These are phyloP conservation scores for Castanospermum australe DNA, from an alignment of 306 rosid species.

Conservation along the genomic window DNA sequence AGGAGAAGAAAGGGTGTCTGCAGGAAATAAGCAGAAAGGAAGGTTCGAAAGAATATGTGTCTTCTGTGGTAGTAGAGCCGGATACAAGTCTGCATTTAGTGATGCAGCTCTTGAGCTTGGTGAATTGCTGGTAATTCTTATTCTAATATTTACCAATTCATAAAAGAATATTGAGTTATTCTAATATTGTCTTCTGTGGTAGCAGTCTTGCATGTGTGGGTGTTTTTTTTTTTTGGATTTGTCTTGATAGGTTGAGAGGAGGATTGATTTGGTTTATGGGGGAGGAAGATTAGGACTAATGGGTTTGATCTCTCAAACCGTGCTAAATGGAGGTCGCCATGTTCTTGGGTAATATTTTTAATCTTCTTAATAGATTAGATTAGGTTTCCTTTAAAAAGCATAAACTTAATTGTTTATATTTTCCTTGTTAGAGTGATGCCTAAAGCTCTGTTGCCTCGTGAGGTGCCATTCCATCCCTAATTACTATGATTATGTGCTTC, in stretches of 20 bases:
- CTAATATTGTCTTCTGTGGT: neutral
- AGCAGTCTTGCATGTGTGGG: neutral
- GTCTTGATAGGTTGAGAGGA: constrained; percentile 47
- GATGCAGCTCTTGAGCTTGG: constrained; percentile 71
- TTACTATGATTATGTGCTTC: constrained; percentile 5
- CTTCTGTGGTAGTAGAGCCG: constrained; percentile 67
- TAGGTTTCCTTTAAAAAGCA: neutral
- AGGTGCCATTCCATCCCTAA: constrained; percentile 43
- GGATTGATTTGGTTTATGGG: constrained; percentile 66
- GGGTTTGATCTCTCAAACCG: constrained; percentile 69
- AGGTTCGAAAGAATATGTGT: constrained; percentile 63
- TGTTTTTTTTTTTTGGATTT: neutral
- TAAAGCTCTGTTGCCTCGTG: constrained; percentile 51
- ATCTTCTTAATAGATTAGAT: neutral
- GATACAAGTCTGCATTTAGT: constrained; percentile 50
- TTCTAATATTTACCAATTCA: neutral
- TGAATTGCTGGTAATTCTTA: constrained; percentile 46
- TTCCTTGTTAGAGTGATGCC: constrained; percentile 57
- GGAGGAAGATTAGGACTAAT: constrained; percentile 73
- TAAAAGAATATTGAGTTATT: too few relatives aligned
- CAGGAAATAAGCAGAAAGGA: constrained; percentile 33
- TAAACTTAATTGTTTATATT: constrained; percentile 7
- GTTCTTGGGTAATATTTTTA: constrained; percentile 84
- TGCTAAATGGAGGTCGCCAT: constrained; percentile 58
- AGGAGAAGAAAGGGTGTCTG: constrained; percentile 34